Base-by-base conservation (phyloP, 2,329 filamentous ascomycete species). In the Diaporthe sp. region DNA sequence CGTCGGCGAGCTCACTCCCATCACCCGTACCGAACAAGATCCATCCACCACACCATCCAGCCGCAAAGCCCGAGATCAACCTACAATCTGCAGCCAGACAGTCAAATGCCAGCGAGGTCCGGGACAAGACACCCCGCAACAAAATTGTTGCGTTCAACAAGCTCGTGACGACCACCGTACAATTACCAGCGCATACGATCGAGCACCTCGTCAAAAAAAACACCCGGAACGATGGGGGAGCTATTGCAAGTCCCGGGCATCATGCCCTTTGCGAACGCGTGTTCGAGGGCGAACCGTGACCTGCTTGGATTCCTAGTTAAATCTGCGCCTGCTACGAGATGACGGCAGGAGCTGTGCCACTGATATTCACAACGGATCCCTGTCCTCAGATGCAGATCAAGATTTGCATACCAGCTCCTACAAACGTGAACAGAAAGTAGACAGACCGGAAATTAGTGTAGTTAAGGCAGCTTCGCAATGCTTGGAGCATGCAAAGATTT, bases 71-170 rank as follows among this genome's bases (percentile, higher is more conserved):
- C 5, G 28, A 35, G 17, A 6, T 50, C 7, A n/a, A 33, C 8
- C 33, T 15, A 15, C 17, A 22, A 13, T 8, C 28, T 47, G 28
- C 38, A 19, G 19, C 60, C 40, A 47, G 17, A 33, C 28, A 47
- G 28, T 33, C 28, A 19, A 47, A 35, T 15, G 19, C 19, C 61
- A 25, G 40, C 10, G 8, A 33, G 45, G 5, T 22, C 47, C 68
- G 52, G 28, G 40, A 9, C 22, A 71, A n/a, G 55, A 73, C 73
- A n/a, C 52, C 73, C 28, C 74, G 71, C 45, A 75, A 75, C 19
- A 73, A 58, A 30, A 52, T 75, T 6, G 17, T 40, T 10, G 74
- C 74, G 30, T 70, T 73, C n/a, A 75, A 75, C 40, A 73, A 45
- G 47, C 64, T 73, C 30, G 74, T 73, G n/a, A 64, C 55, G 8